Conservation (phyloP, 2,329 filamentous ascomycete genomes). For the Samsoniella hepiali region DNA sequence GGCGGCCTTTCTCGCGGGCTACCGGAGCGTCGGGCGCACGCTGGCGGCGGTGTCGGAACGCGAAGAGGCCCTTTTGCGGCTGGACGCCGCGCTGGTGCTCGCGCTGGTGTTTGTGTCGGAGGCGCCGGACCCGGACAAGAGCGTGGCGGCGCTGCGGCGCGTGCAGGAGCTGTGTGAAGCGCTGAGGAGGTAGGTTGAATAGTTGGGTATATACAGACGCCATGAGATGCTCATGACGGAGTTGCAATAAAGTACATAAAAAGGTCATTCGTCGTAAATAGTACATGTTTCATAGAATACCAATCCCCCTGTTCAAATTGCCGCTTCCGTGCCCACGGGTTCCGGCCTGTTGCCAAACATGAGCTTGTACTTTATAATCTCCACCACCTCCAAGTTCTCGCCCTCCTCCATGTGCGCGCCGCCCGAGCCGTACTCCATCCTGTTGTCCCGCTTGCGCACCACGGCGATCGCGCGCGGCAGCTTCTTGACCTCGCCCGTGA, state of each 20-base stretch:
- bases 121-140: slow-evolving; percentile 19
- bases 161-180: slow-evolving; percentile 18
- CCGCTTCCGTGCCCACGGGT: slow-evolving; percentile 60
- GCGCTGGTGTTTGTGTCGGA: slow-evolving; percentile 24
- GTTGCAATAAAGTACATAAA: neutral
- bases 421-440: slow-evolving; percentile 40
- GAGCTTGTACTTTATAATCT: slow-evolving; percentile 83
- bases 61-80: slow-evolving; percentile 20
- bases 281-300: neutral
- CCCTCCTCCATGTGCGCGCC: slow-evolving; percentile 33
- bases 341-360: slow-evolving; percentile 82
- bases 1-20: slow-evolving; percentile 19
- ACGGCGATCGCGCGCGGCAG: slow-evolving; percentile 74
- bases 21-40: neutral
- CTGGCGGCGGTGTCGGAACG: slow-evolving; percentile 10
- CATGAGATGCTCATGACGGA: neutral
- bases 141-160: slow-evolving; percentile 13
- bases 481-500: slow-evolving; percentile 89
- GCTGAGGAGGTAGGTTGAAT: neutral
- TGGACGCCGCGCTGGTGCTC: slow-evolving; percentile 23
- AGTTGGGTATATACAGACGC: neutral
- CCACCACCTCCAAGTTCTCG: slow-evolving; percentile 73
- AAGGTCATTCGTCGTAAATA: neutral
- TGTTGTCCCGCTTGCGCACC: slow-evolving; percentile 57
- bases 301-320: slow-evolving; percentile 21